Percentiles rank a stretch among this genome's conserved stretches.
phyloP scores from a whole-genome alignment of 208 protist genomes.

The Entamoeba histolytica region DNA sequence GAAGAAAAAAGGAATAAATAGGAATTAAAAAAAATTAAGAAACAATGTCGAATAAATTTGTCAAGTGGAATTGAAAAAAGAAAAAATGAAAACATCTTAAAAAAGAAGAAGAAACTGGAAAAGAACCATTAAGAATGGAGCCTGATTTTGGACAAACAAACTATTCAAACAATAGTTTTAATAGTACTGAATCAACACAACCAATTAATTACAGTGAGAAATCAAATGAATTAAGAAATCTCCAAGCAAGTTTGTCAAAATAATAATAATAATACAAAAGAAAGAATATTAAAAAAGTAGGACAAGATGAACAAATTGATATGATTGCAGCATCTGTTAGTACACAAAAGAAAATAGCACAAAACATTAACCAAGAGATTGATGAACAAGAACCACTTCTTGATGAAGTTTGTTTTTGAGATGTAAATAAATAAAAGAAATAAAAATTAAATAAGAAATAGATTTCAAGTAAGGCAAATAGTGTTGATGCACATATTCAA shows the following conservation, averaged over 20 bases:
- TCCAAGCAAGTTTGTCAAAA: neutral
- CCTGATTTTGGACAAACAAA: too few species aligned
- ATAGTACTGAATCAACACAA: too few species aligned
- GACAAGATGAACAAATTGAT: neutral
- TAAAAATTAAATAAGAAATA: too few species aligned
- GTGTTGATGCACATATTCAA: neutral
- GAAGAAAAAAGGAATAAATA: too few species aligned
- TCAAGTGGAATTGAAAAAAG: too few species aligned
- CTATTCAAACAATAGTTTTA: too few species aligned
- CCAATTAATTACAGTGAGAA: neutral
- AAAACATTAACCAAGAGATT: neutral
- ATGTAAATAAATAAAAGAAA: too few species aligned
- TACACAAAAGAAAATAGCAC: neutral
- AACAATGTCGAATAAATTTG: too few species aligned
- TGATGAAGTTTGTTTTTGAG: neutral
- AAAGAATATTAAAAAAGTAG: neutral
- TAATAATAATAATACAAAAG: neutral
- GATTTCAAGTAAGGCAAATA: neutral
- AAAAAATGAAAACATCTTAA: too few species aligned
- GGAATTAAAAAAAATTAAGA: too few species aligned
- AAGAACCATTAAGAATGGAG: too few species aligned
- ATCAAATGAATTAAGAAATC: neutral
- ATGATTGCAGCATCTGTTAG: neutral
- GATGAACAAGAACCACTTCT: neutral
- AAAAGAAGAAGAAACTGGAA: too few species aligned